Evolutionary conservation across 768 basidiomycete species (phyloP), one percentile per base, ranked within the genome.

Genomic region (Tulasnella sp.): DNA sequence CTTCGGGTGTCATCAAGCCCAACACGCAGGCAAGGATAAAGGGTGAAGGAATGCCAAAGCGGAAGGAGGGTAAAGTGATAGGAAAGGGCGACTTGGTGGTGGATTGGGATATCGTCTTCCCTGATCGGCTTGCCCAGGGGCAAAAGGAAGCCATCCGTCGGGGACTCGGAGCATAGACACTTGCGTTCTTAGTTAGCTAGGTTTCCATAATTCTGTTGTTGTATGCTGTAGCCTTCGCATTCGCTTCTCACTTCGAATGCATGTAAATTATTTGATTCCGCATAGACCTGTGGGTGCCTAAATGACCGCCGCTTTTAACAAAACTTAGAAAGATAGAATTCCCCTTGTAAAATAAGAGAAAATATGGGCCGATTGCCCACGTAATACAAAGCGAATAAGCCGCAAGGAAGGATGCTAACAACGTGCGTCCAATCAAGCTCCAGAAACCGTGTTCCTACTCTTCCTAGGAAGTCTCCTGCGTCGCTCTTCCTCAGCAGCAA

Each of bases 21-120:
- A 91, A 90, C 9, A 89, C 91, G 84, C 88, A 92, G 83, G 92
- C 90, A 26, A 88, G 85, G 37, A 84, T 98, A 3, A 70, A 85
- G 2, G 92, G 91, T 1, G 95, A 98, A 83, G 95, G 95, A 10
- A 95, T 96, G 94, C 96, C 96, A 2, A 90, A 96, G 70, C 88
- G 95, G 78, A 96, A 93, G 83, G 92, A 91, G 79, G 91, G 91
- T 23, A 86, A 86, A 61, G 86, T 86, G 78, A 88, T 87, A 85
- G 89, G 86, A 80, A 94, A 93, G 85, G 97, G 97, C 0, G 94
- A 98, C 84, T 83, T 98, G 74, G 86, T 93, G 72, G 87, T 97
- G 71, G 89, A 88, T 79, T 94, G 85, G 93, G 89, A 97, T 57
- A 88, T 97, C 29, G 87, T 89, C 35, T 96, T 98, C 88, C 97